These are phyloP conservation scores for Panicum miliaceum DNA, from an alignment of 176 grass and related monocot genomes.

Conservation along the genomic window DNA sequence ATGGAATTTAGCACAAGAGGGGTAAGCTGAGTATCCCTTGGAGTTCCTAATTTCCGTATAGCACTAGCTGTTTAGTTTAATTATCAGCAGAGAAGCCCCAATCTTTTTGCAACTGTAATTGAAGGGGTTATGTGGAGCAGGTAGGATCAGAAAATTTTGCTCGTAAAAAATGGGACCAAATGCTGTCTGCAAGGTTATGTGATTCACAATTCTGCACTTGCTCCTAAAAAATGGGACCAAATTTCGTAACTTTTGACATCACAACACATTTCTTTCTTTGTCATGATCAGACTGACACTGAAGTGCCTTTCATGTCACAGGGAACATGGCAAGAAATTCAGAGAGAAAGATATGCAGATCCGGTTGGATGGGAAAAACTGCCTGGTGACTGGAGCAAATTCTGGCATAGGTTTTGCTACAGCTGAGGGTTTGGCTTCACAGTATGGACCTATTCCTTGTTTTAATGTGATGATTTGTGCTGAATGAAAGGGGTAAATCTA, in stretches of 20 bases:
- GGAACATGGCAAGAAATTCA: slow-evolving; percentile 88
- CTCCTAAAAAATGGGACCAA: background rate
- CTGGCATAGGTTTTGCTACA: slow-evolving; percentile 85
- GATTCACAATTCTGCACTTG: background rate
- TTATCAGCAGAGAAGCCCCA: background rate
- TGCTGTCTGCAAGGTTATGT: background rate
- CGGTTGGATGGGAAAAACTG: slow-evolving; percentile 89
- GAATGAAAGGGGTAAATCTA: background rate
- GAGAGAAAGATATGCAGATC: slow-evolving; percentile 80
- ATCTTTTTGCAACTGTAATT: background rate
- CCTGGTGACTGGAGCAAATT: slow-evolving; percentile 91
- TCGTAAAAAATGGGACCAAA: background rate
- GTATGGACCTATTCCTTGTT: slow-evolving; percentile 47
- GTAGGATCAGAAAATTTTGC: background rate
- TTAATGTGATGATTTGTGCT: background rate
- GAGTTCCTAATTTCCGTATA: background rate
- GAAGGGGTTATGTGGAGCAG: background rate
- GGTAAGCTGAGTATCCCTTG: background rate
- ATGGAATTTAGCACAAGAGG: background rate
- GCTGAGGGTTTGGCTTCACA: slow-evolving; percentile 81
- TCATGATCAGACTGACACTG: background rate
- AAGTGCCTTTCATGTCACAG: slow-evolving; percentile 39
- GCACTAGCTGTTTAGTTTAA: background rate
- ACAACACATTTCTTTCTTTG: background rate
- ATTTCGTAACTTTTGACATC: background rate